phyloP scores from a whole-genome alignment of 306 rosid genomes.

The Malus orientalis region DNA sequence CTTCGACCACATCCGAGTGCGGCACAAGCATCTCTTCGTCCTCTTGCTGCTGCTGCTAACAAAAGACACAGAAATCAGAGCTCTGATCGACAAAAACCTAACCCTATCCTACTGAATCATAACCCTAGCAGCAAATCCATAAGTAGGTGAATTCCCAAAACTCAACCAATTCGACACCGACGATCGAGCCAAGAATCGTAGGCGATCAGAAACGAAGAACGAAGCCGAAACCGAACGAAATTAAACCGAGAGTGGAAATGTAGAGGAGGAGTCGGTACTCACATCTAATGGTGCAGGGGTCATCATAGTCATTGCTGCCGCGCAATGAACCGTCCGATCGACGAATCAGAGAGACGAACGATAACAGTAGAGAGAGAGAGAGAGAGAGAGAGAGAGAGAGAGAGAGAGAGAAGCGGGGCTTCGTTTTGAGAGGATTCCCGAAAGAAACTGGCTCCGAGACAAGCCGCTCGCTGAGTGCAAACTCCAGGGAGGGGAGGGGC shows the following conservation, averaged over 20 bases:
- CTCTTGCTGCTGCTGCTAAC: conserved; percentile 32
- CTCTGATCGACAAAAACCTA: conserved; percentile 30
- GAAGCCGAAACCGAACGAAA: conserved; percentile 2
- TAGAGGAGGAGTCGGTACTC: conserved; percentile 9
- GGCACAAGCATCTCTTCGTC: conserved; percentile 63
- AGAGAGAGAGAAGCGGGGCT: conserved; percentile 1
- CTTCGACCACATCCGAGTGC: conserved; percentile 45
- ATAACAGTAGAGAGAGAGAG: conserved; percentile 8
- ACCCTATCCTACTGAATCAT: conserved; percentile 29
- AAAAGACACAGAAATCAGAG: conserved; percentile 26
- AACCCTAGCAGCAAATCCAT: conserved; percentile 34
- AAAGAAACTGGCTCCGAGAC: conserved; percentile 13
- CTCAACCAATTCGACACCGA: conserved; percentile 8
- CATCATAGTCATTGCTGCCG: conserved; percentile 45
- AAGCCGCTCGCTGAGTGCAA: conserved; percentile 5
- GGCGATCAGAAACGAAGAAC: conserved; percentile 19
- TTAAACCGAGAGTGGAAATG: background rate
- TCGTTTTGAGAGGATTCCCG: conserved; percentile 13
- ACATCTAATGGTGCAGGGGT: conserved; percentile 50
- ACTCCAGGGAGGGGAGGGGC: conserved; percentile 11
- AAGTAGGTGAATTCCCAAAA: conserved; percentile 5
- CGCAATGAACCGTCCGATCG: conserved; percentile 33
- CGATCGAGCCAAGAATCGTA: conserved; percentile 9
- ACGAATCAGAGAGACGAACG: conserved; percentile 33
- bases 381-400: background rate